phyloP scores from a whole-genome alignment of 164 flowering plant species.

The Piper longum region DNA sequence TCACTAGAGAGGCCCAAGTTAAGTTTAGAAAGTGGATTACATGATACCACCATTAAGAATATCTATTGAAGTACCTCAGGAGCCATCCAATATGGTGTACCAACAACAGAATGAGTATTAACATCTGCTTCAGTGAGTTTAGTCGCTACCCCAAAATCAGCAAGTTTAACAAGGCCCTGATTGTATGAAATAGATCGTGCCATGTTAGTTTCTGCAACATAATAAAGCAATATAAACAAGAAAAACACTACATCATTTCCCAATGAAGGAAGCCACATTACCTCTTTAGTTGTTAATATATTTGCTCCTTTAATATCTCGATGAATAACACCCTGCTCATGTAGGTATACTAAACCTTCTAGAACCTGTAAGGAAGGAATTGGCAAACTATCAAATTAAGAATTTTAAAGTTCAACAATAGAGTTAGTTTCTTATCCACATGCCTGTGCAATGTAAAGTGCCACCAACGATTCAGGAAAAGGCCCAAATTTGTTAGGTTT shows the following conservation, averaged over 20 bases:
- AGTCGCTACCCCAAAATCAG: slow-evolving; percentile 99
- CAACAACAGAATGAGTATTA: slow-evolving; percentile 96
- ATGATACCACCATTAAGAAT: not conserved
- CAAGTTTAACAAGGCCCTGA: slow-evolving; percentile 98
- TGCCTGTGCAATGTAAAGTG: slow-evolving; percentile 96
- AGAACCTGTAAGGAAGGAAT: slow-evolving; percentile 42
- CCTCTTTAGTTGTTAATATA: slow-evolving; percentile 96
- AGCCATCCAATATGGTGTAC: slow-evolving; percentile 99
- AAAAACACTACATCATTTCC: not conserved
- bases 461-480: slow-evolving; percentile 91
- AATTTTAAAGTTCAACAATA: not conserved
- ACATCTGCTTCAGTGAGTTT: slow-evolving; percentile 97
- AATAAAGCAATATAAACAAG: not conserved
- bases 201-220: no score
- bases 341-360: slow-evolving; percentile 95
- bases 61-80: slow-evolving; percentile 64
- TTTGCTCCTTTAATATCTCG: slow-evolving; percentile 99
- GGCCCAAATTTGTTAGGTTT: slow-evolving; percentile 99
- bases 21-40: not conserved
- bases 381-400: not conserved
- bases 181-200: not conserved
- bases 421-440: not conserved
- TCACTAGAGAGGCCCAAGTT: no score
- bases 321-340: slow-evolving; percentile 98
- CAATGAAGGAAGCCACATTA: slow-evolving; percentile 6